Conservation (phyloP, 805 yeast genomes). For the Metschnikowia hibisci region DNA sequence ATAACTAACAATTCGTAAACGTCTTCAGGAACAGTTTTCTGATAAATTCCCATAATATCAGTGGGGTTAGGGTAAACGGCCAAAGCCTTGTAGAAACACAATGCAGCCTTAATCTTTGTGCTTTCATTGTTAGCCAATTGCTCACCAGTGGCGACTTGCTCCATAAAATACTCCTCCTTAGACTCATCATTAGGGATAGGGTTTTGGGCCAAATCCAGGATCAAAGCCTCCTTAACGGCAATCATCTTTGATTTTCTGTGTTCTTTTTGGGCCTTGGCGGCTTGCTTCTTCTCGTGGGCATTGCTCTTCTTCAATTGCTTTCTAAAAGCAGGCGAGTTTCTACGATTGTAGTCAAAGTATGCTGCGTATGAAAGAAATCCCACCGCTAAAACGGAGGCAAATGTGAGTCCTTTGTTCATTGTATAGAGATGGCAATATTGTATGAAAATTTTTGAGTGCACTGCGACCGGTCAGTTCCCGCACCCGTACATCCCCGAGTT, state of each 20-base stretch:
- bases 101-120: constrained; percentile 77
- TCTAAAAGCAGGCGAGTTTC: constrained; percentile 80
- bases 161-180: constrained; percentile 75
- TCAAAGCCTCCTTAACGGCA: constrained; percentile 57
- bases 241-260: constrained; percentile 58
- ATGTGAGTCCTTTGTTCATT: constrained; percentile 30
- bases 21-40: constrained; percentile 78
- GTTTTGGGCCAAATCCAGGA: constrained; percentile 58
- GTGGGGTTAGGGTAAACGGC: constrained; percentile 93
- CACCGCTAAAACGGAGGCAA: constrained; percentile 46
- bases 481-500: constrained; percentile 1
- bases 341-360: constrained; percentile 90
- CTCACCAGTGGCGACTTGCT: constrained; percentile 83
- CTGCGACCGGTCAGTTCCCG: not conserved
- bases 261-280: constrained; percentile 51
- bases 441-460: constrained; percentile 11
- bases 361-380: constrained; percentile 70
- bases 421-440: not conserved
- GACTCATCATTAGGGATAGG: constrained; percentile 71
- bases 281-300: constrained; percentile 55
- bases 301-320: constrained; percentile 61
- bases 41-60: constrained; percentile 84
- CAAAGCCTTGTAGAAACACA: constrained; percentile 89
- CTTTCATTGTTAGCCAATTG: constrained; percentile 64
- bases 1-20: constrained; percentile 79